Conservation (phyloP, 345 rosid species). For the Kandelia obovata region DNA sequence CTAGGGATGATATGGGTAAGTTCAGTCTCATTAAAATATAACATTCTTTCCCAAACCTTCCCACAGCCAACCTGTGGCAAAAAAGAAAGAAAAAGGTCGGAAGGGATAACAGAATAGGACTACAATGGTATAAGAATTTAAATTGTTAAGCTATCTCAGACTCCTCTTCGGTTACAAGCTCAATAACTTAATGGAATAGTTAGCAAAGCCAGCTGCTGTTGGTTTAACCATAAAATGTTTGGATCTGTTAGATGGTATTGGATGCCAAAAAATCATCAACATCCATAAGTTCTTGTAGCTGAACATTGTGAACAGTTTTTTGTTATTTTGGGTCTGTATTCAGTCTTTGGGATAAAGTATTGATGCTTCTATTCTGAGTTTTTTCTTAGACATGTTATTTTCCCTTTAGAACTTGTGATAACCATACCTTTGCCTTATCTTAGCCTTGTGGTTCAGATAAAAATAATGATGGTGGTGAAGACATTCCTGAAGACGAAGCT, state of each 20-base stretch:
- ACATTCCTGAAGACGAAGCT: constrained; percentile 88
- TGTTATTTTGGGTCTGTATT: neutral
- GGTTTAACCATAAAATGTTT: too few relatives aligned
- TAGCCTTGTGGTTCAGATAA: constrained; percentile 71
- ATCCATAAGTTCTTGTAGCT: too few relatives aligned
- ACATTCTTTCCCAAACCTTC: neutral
- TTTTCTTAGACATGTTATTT: constrained; percentile 6
- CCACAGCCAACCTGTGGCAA: neutral
- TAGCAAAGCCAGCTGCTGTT: too few relatives aligned
- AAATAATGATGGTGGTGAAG: constrained; percentile 57
- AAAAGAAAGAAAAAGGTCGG: neutral
- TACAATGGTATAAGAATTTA: neutral
- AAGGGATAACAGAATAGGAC: neutral
- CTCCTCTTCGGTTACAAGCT: neutral
- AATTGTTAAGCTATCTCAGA: neutral
- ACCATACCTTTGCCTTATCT: constrained; percentile 56
- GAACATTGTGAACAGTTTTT: too few relatives aligned
- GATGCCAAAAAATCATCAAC: too few relatives aligned
- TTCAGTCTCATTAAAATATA: neutral
- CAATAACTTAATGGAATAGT: neutral
- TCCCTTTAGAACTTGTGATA: constrained; percentile 30
- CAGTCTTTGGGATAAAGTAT: neutral
- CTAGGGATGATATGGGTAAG: constrained; percentile 42
- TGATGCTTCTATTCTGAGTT: constrained; percentile 8
- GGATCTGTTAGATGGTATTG: too few relatives aligned